These are phyloP conservation scores for Cornus controversa DNA, from an alignment of 148 eudicot species.

Conservation along the genomic window DNA sequence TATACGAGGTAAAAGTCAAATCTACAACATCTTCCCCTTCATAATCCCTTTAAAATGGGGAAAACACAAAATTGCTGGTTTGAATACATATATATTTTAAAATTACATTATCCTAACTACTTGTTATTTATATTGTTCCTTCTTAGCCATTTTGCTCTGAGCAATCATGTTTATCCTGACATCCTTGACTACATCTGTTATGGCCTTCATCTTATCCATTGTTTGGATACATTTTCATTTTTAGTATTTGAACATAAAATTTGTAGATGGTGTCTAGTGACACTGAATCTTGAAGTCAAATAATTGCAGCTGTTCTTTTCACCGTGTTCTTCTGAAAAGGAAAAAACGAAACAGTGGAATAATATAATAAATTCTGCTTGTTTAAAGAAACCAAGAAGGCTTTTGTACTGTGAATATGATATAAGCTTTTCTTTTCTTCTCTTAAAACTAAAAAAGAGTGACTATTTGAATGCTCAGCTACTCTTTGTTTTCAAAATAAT, in stretches of 20 bases:
- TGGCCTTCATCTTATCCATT: too few relatives aligned
- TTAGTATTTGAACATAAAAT: neutral
- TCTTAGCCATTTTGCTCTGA: too few relatives aligned
- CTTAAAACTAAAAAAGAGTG: neutral
- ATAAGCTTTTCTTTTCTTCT: neutral
- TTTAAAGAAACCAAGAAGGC: neutral
- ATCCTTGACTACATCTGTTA: too few relatives aligned
- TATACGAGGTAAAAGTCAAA: slow-evolving; percentile 60
- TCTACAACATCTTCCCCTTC: neutral
- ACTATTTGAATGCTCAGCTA: neutral
- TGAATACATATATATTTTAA: neutral
- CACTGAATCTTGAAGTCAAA: neutral
- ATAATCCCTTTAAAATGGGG: neutral
- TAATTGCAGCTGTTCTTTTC: neutral
- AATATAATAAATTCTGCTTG: neutral
- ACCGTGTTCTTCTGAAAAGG: neutral
- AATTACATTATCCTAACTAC: too few relatives aligned
- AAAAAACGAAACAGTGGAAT: neutral
- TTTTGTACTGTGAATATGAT: neutral
- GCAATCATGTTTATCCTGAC: too few relatives aligned
- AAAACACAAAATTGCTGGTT: too few relatives aligned
- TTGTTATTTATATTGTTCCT: too few relatives aligned
- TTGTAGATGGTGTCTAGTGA: neutral
- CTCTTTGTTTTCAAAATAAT: neutral
- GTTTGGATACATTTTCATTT: neutral